phyloP scores from a whole-genome alignment of 2,329 filamentous ascomycete species.

The Capronia coronata region DNA sequence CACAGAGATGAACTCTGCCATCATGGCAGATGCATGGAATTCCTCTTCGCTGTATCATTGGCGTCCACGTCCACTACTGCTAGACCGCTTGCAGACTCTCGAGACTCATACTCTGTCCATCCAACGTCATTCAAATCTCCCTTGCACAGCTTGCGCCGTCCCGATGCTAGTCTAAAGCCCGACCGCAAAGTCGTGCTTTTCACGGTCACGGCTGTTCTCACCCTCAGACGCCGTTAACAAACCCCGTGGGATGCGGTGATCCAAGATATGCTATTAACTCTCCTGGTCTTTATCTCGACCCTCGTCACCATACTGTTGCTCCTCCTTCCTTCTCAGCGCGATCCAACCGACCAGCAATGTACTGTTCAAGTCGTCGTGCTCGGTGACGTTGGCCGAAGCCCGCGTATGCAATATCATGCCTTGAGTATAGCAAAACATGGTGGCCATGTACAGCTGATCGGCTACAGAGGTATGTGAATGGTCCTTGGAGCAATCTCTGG shows the following conservation, averaged over 20 bases:
- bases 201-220: too few species aligned
- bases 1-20: not conserved
- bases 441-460: slow-evolving; percentile 74
- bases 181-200: too few species aligned
- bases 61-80: not conserved
- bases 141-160: not conserved
- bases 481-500: not conserved
- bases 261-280: slow-evolving; percentile 30
- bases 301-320: slow-evolving; percentile 47
- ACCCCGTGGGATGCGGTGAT: not conserved
- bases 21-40: not conserved
- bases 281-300: slow-evolving; percentile 38
- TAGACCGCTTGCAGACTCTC: not conserved
- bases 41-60: not conserved
- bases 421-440: slow-evolving; percentile 81
- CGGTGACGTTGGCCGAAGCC: slow-evolving; percentile 90
- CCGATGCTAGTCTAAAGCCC: too few species aligned
- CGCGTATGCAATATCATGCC: slow-evolving; percentile 98
- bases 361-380: slow-evolving; percentile 80
- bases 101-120: not conserved
- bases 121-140: slow-evolving; percentile 3
- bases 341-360: slow-evolving; percentile 33
- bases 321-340: slow-evolving; percentile 44
- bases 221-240: not conserved
- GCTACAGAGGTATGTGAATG: slow-evolving; percentile 67